Evolutionary conservation across 768 basidiomycete genomes (phyloP).

Genomic region (Kondoa subrosea): DNA sequence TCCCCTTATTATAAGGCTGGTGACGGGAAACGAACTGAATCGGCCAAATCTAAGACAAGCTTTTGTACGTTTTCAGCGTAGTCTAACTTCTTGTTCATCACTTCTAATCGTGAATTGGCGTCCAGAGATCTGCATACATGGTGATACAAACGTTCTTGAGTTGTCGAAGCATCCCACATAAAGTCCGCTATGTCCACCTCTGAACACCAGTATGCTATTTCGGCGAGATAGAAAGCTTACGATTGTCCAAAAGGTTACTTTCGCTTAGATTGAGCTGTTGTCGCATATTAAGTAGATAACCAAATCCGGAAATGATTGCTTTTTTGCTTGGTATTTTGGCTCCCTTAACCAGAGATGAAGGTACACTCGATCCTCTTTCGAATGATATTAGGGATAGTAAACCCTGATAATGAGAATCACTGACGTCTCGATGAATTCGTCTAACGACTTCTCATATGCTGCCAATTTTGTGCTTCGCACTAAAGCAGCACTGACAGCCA

Average conservation of each 20-base stretch:
- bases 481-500: constrained; percentile 25
- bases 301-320: constrained; percentile 79
- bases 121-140: constrained; percentile 71
- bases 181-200: constrained; percentile 47
- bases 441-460: constrained; percentile 27
- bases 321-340: constrained; percentile 31
- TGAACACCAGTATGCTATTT: constrained; percentile 90
- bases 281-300: constrained; percentile 75
- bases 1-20: constrained; percentile 12
- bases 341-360: constrained; percentile 6
- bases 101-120: constrained; percentile 54
- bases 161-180: constrained; percentile 2
- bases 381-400: constrained; percentile 3
- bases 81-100: constrained; percentile 28
- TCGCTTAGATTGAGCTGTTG: constrained; percentile 80
- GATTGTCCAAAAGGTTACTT: constrained; percentile 73
- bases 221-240: constrained; percentile 34
- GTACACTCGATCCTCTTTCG: background rate
- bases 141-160: constrained; percentile 46
- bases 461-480: constrained; percentile 26
- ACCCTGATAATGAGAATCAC: constrained; percentile 11
- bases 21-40: constrained; percentile 4
- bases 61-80: constrained; percentile 56
- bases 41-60: constrained; percentile 64
- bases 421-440: constrained; percentile 18